A percentile compares a stretch with the other conserved stretches of the same genome.
phyloP scores from a whole-genome alignment of 208 protist genomes.

The Herpetomonas tarakana region DNA sequence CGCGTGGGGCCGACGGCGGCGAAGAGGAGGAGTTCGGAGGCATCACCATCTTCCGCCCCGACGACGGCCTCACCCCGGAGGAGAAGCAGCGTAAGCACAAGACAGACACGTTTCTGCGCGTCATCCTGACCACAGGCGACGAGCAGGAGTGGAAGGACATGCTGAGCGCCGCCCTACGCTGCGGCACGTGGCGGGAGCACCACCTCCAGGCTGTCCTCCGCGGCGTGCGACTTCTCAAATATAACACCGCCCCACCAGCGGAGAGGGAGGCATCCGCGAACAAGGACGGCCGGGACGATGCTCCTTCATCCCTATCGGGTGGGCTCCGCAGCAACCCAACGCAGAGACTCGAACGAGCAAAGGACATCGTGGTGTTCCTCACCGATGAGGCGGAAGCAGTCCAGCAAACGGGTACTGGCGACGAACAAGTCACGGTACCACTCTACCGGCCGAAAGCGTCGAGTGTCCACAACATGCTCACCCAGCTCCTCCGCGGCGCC shows the following conservation, averaged over 20 bases:
- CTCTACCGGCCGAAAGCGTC: no score
- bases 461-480: no score
- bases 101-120: conserved; percentile 35
- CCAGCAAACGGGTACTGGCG: background rate
- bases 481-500: background rate
- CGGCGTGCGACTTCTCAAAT: conserved; percentile 29
- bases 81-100: conserved; percentile 13
- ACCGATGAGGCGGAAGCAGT: conserved; percentile 12
- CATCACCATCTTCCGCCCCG: conserved; percentile 12
- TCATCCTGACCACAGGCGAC: conserved; percentile 38
- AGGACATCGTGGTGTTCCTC: conserved; percentile 16
- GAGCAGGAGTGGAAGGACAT: conserved; percentile 65
- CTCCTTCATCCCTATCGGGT: no score
- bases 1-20: background rate
- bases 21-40: conserved; percentile 12
- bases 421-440: no score
- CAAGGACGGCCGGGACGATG: conserved; percentile 3
- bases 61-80: conserved; percentile 7
- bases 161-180: conserved; percentile 49
- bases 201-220: conserved; percentile 48
- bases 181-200: conserved; percentile 36
- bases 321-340: conserved; percentile 16
- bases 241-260: conserved; percentile 13
- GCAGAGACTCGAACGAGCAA: conserved; percentile 16
- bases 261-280: background rate